phyloP scores from a whole-genome alignment of 768 basidiomycete genomes.

The Tulasnella sp. region DNA sequence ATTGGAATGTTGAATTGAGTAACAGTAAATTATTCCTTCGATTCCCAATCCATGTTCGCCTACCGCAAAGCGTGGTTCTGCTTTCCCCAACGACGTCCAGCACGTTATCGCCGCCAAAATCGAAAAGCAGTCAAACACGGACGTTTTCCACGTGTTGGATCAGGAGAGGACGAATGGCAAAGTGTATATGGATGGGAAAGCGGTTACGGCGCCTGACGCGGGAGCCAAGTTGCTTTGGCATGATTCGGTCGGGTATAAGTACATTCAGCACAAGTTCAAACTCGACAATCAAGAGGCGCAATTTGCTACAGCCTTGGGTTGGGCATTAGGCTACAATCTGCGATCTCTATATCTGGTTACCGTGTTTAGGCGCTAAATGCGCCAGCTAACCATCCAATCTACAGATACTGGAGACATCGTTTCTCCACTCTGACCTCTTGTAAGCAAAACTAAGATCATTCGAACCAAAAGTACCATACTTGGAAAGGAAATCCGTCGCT shows the following conservation, averaged over 20 bases:
- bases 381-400: no score
- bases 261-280: constrained; percentile 32
- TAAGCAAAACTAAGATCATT: no score
- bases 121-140: constrained; percentile 28
- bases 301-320: constrained; percentile 37
- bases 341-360: no score
- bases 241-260: constrained; percentile 56
- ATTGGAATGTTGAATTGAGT: no score
- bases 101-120: constrained; percentile 53
- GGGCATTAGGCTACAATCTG: no score
- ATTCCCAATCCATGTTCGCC: no score
- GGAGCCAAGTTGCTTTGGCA: constrained; percentile 49
- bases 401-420: no score
- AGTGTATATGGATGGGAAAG: constrained; percentile 39
- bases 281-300: neutral
- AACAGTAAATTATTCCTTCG: no score
- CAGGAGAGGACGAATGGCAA: constrained; percentile 44
- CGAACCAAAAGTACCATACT: no score
- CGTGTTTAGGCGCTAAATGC: no score
- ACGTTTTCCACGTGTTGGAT: constrained; percentile 59
- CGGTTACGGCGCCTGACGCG: constrained; percentile 22
- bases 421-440: no score
- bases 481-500: no score
- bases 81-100: constrained; percentile 53
- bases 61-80: constrained; percentile 74